These are phyloP conservation scores for Epichloe scottii DNA, from an alignment of 2,329 filamentous ascomycete species.

Conservation along the genomic window DNA sequence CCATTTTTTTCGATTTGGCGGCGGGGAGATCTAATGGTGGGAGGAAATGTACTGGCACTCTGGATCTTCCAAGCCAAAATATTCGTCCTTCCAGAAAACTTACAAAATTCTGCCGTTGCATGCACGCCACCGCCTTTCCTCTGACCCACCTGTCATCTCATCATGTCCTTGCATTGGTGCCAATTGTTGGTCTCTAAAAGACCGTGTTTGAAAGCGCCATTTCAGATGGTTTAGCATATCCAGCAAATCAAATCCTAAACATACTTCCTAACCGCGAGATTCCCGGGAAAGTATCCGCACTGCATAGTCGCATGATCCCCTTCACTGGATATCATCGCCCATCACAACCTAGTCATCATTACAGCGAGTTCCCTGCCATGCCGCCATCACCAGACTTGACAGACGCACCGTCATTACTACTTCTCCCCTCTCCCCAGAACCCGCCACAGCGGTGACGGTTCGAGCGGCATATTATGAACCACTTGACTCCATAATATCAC, in stretches of 20 bases:
- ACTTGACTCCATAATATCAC: constrained; percentile 39
- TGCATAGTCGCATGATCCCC: constrained; percentile 12
- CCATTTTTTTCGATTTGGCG: constrained; percentile 18
- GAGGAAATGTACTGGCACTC: not conserved
- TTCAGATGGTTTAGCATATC: not conserved
- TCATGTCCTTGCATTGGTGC: too few relatives aligned
- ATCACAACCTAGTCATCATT: not conserved
- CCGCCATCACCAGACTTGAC: not conserved
- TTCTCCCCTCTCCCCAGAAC: constrained; percentile 52
- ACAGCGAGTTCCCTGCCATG: not conserved
- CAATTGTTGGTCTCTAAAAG: too few relatives aligned
- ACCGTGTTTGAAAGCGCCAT: too few relatives aligned
- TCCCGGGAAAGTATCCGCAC: too few relatives aligned
- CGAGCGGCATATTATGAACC: constrained; percentile 48
- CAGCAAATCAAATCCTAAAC: not conserved
- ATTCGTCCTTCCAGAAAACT: constrained; percentile 4
- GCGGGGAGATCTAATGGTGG: not conserved
- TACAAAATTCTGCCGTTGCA: constrained; percentile 5
- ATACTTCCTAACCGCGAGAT: not conserved
- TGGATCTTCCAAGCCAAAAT: not conserved
- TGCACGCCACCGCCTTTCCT: constrained; percentile 1
- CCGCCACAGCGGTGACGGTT: constrained; percentile 37
- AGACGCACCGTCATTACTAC: constrained; percentile 34
- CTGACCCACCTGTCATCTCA: not conserved
- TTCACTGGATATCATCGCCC: not conserved